Percentiles rank a stretch among this genome's conserved stretches.
These are phyloP conservation scores for Quercus phellos DNA, from an alignment of 331 rosid species.

Conservation along the genomic window DNA sequence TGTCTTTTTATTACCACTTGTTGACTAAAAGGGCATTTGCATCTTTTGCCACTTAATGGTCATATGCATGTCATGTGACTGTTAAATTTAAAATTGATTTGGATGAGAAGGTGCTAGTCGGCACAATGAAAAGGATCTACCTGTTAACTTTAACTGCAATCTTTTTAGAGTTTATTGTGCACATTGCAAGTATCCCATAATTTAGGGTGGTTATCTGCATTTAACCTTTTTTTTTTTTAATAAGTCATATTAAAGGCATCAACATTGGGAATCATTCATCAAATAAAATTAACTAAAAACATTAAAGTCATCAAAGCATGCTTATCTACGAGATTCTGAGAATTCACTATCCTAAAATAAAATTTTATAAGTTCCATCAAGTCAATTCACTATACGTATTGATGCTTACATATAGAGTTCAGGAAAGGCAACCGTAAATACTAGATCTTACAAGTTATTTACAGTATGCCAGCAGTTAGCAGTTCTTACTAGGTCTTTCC, in stretches of 20 bases:
- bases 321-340: background rate
- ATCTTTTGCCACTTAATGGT: too few species aligned
- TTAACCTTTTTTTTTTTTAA: background rate
- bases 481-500: background rate
- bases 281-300: background rate
- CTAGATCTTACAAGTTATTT: background rate
- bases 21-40: too few species aligned
- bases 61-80: too few species aligned
- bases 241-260: background rate
- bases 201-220: too few species aligned
- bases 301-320: background rate
- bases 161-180: too few species aligned
- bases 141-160: too few species aligned
- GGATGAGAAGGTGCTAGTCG: too few species aligned
- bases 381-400: background rate
- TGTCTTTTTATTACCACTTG: too few species aligned
- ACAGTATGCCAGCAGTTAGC: background rate
- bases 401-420: background rate
- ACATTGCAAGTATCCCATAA: too few species aligned
- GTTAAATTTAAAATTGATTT: too few species aligned
- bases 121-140: too few species aligned
- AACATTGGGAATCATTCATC: background rate
- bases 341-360: background rate
- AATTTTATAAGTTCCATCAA: background rate
- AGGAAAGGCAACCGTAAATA: background rate